phyloP scores from a whole-genome alignment of 2,329 filamentous ascomycete species.

The Graphilbum fragrans region DNA sequence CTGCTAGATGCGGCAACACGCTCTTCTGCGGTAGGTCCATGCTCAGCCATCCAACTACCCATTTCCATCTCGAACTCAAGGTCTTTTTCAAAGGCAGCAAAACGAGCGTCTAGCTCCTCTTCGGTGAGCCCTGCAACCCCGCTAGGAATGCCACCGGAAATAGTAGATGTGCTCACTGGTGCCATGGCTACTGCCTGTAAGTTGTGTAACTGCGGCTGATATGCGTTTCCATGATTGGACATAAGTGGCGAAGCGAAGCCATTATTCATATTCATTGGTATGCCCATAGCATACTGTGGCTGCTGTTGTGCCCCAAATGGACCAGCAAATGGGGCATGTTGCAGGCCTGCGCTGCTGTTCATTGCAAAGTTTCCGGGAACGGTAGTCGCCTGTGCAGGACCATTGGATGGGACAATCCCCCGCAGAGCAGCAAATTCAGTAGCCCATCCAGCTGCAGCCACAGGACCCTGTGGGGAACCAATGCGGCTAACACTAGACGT shows the following conservation, averaged over 20 bases:
- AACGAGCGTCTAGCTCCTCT: conserved; percentile 10
- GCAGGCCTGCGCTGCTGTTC: no score
- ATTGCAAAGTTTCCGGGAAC: no score
- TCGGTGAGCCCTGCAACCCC: conserved; percentile 6
- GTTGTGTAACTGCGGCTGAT: no score
- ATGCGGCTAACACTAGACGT: no score
- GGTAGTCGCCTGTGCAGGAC: background rate
- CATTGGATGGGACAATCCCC: background rate
- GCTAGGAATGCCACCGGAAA: background rate
- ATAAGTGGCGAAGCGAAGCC: no score
- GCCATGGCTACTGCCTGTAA: no score
- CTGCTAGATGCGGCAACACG: conserved; percentile 1
- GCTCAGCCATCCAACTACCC: conserved; percentile 19
- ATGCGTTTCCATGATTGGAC: no score
- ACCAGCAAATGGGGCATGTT: no score
- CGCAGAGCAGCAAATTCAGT: conserved; percentile 6
- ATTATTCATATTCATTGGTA: no score
- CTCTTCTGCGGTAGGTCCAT: conserved; percentile 14
- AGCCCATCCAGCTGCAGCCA: conserved; percentile 4
- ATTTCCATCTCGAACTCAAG: conserved; percentile 15
- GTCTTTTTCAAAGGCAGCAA: conserved; percentile 7
- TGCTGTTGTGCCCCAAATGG: no score
- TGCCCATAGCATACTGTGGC: no score
- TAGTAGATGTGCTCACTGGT: no score
- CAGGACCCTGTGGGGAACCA: background rate